phyloP scores from a whole-genome alignment of 805 yeast genomes.

The Suhomyces xylopsoci region DNA sequence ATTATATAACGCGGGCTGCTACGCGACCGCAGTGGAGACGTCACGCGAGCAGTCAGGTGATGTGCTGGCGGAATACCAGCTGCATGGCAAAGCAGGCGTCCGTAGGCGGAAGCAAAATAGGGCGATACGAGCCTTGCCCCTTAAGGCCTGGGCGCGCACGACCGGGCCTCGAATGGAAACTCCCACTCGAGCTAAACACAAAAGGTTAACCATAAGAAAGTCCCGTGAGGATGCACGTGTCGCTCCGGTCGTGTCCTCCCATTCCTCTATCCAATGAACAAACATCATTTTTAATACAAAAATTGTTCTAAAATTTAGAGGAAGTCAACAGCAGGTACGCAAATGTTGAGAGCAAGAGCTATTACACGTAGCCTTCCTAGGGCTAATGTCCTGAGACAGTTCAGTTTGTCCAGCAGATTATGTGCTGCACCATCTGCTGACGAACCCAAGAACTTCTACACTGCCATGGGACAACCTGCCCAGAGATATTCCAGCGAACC shows the following conservation, averaged over 20 bases:
- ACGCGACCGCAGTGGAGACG: background rate
- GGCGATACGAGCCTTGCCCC: background rate
- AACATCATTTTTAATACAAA: conserved; percentile 10
- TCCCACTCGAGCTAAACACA: too few relatives aligned
- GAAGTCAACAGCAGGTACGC: conserved; percentile 3
- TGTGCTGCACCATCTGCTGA: conserved; percentile 17
- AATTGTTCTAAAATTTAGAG: background rate
- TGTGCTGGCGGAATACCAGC: background rate
- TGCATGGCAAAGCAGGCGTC: background rate
- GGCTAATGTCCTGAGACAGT: conserved; percentile 1
- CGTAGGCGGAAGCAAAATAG: background rate
- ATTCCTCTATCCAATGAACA: conserved; percentile 12
- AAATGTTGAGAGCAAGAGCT: conserved; percentile 25
- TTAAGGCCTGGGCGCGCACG: background rate
- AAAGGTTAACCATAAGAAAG: too few relatives aligned
- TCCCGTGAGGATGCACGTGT: background rate
- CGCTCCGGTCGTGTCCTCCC: background rate
- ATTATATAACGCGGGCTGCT: background rate
- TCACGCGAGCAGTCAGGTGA: conserved; percentile 2
- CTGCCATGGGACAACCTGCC: conserved; percentile 38
- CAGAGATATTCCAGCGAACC: conserved; percentile 32
- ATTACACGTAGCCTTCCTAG: conserved; percentile 1
- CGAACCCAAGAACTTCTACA: conserved; percentile 33
- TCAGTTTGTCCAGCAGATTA: conserved; percentile 12
- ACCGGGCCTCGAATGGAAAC: background rate